Conservation (phyloP, 805 yeast genomes). For the Lachancea sp. region DNA sequence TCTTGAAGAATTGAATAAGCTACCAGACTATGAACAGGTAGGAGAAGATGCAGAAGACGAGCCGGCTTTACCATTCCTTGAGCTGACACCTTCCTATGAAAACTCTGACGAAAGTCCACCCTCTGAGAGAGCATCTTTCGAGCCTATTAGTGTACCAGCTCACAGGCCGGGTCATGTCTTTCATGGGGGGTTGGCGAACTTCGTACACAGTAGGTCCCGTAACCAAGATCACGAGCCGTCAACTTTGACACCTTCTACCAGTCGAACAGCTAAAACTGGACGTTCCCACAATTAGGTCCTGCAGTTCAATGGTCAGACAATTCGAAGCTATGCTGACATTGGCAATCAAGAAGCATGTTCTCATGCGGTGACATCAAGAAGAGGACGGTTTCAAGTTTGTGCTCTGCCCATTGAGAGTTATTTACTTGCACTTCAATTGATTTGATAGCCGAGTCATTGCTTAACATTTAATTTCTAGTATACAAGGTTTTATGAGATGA, state of each 20-base stretch:
- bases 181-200: conserved; percentile 5
- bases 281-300: background rate
- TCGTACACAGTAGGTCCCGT: conserved; percentile 2
- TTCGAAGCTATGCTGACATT: too few species aligned
- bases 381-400: too few species aligned
- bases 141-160: background rate
- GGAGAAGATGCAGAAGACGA: conserved; percentile 42
- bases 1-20: conserved; percentile 44
- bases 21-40: conserved; percentile 75
- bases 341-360: too few species aligned
- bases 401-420: too few species aligned
- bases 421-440: too few species aligned
- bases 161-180: background rate
- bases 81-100: conserved; percentile 54
- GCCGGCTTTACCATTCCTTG: conserved; percentile 19
- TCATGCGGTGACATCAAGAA: too few species aligned
- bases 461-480: background rate
- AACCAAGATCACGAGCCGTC: background rate
- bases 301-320: too few species aligned
- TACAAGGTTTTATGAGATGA: background rate
- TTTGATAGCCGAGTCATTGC: too few species aligned
- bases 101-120: background rate
- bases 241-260: background rate
- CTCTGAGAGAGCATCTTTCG: background rate
- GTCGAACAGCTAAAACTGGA: background rate